Evolutionary conservation across 176 grass and related monocot species (phyloP), one percentile per base, ranked within the genome.

Genomic region (Musa itinerans): DNA sequence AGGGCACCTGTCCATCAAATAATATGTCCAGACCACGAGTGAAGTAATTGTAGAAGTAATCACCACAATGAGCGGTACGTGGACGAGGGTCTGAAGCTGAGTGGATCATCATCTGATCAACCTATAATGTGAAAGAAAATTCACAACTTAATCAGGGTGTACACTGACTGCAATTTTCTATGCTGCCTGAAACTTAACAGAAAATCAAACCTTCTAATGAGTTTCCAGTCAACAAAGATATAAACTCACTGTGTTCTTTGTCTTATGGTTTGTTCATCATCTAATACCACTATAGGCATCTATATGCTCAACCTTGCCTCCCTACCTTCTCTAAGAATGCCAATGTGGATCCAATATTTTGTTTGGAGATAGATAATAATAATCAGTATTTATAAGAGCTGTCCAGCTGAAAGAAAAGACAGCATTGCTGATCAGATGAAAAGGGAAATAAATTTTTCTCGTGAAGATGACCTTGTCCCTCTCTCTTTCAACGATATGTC

Each of bases 61-160:
- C 90, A 2, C 90, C 88, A 65, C 95, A 98, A 54, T 81, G 84
- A 68, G 90, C 94, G 68, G 95, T 98, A 34, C 86, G 83, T 23
- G 88, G 88, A 6, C 80, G 85, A 20, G 91, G 82, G 34, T 98
- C 95, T 53, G 90, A 93, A 68, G 88, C 90, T 71, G 95, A 98
- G 63, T 98, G 95, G 89, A 98, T 98, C 27, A 93, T 86, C 95
- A 98, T 98, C 78, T 98, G 95, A 73, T 98, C 95, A 6, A 98
- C 95, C 95, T 96, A 77, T 27, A 71, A 53, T 72, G 29, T 20
- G 69, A 80, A 23, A 52, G n/a, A 61, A 53, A 53, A 10, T 20
- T 53, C 55, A 65, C 21, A n/a, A 25, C 34, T 77, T 65, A 77
- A 65, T 65, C 9, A 26, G 19, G 22, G 23, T 25, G 14, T 27